These are phyloP conservation scores for Trypanosoma mega DNA, from an alignment of 208 protist species.

Conservation along the genomic window DNA sequence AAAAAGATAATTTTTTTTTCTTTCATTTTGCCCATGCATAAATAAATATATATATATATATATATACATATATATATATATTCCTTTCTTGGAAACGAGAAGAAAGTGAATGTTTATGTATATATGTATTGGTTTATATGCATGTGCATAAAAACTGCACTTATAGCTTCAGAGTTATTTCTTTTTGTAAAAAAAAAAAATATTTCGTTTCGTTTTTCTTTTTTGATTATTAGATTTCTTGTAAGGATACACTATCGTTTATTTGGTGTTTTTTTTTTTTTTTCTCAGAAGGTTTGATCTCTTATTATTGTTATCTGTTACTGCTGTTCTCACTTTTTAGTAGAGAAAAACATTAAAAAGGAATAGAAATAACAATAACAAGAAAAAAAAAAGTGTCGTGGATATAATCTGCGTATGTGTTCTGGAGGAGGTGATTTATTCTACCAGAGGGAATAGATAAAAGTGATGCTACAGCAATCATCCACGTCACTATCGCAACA, in stretches of 20 bases:
- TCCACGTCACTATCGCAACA: background rate
- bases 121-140: background rate
- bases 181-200: too few relatives aligned
- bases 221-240: constrained; percentile 3
- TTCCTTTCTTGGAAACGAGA: background rate
- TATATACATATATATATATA: constrained; percentile 13
- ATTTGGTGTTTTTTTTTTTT: too few relatives aligned
- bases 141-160: too few relatives aligned
- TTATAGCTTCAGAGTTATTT: too few relatives aligned
- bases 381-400: too few relatives aligned
- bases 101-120: background rate
- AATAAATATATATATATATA: background rate
- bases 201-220: too few relatives aligned
- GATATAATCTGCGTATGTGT: too few relatives aligned
- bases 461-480: background rate
- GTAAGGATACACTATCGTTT: too few relatives aligned
- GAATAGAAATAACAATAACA: background rate
- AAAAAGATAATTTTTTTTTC: background rate
- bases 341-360: too few relatives aligned
- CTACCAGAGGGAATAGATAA: background rate
- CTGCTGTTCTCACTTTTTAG: too few relatives aligned
- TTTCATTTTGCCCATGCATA: background rate
- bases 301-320: too few relatives aligned
- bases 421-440: background rate
- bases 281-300: too few relatives aligned